These are phyloP conservation scores for Xylona heveae DNA, from an alignment of 495 filamentous ascomycete genomes.

Conservation along the genomic window DNA sequence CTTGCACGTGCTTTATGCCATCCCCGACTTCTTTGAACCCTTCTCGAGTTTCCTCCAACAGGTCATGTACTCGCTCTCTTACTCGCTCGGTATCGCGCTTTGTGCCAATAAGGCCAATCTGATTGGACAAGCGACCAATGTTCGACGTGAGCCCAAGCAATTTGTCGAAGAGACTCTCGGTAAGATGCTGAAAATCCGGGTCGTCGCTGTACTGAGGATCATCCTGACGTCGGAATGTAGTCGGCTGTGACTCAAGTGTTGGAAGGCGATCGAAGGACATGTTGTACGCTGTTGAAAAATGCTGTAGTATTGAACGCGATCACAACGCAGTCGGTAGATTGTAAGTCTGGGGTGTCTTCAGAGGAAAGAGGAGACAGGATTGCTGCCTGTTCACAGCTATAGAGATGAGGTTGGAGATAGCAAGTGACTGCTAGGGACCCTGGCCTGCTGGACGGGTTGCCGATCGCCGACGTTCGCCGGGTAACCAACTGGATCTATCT, in stretches of 20 bases:
- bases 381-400: too few species aligned
- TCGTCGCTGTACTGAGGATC: constrained; percentile 67
- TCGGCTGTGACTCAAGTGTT: constrained; percentile 65
- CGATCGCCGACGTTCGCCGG: too few species aligned
- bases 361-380: too few species aligned
- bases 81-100: constrained; percentile 78
- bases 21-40: constrained; percentile 90
- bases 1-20: constrained; percentile 73
- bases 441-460: constrained; percentile 22
- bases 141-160: constrained; percentile 75
- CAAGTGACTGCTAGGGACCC: too few species aligned
- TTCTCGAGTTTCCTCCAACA: constrained; percentile 63
- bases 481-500: too few species aligned
- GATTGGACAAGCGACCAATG: constrained; percentile 55
- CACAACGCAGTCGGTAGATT: too few species aligned
- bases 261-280: constrained; percentile 90
- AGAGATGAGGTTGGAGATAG: too few species aligned
- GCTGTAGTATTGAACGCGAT: too few species aligned
- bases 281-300: constrained; percentile 12
- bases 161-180: constrained; percentile 60
- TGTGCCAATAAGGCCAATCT: constrained; percentile 71
- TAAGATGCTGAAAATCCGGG: constrained; percentile 71
- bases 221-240: constrained; percentile 38
- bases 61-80: constrained; percentile 67
- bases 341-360: too few species aligned